These are phyloP conservation scores for Nepenthes gracilis DNA, from an alignment of 148 eudicot species.

Conservation along the genomic window DNA sequence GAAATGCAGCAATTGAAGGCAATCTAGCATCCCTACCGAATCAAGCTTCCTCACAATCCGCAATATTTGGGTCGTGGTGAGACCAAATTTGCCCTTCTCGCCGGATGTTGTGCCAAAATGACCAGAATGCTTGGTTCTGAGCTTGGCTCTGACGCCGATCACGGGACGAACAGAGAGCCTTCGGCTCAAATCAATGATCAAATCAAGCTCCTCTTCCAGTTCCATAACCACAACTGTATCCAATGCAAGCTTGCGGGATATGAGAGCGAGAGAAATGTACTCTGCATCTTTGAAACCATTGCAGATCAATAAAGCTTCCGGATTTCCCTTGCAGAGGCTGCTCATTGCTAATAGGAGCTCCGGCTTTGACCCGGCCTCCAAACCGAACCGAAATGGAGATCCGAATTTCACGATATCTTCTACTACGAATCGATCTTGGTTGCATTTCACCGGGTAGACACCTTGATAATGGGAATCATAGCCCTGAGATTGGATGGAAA, in stretches of 20 bases:
- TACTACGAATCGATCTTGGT: slow-evolving; percentile 71
- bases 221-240: slow-evolving; percentile 84
- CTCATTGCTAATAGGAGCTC: slow-evolving; percentile 83
- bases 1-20: slow-evolving; percentile 81
- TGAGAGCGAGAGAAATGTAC: slow-evolving; percentile 60
- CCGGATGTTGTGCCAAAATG: slow-evolving; percentile 95
- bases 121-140: slow-evolving; percentile 81
- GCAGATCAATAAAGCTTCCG: slow-evolving; percentile 61
- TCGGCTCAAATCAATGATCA: slow-evolving; percentile 54
- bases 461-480: slow-evolving; percentile 80
- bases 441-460: slow-evolving; percentile 90
- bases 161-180: slow-evolving; percentile 55
- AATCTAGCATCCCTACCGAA: slow-evolving; percentile 62
- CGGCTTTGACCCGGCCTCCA: slow-evolving; percentile 97
- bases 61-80: slow-evolving; percentile 57
- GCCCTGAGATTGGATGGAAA: slow-evolving; percentile 38
- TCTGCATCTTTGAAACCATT: slow-evolving; percentile 90
- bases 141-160: slow-evolving; percentile 79
- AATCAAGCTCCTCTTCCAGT: slow-evolving; percentile 71
- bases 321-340: slow-evolving; percentile 55
- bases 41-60: slow-evolving; percentile 64
- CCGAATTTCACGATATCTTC: slow-evolving; percentile 87
- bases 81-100: slow-evolving; percentile 90
- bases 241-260: slow-evolving; percentile 52
- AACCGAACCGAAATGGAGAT: slow-evolving; percentile 62